phyloP scores from a whole-genome alignment of 2,329 filamentous ascomycete species.

The Sporothrix inflata region DNA sequence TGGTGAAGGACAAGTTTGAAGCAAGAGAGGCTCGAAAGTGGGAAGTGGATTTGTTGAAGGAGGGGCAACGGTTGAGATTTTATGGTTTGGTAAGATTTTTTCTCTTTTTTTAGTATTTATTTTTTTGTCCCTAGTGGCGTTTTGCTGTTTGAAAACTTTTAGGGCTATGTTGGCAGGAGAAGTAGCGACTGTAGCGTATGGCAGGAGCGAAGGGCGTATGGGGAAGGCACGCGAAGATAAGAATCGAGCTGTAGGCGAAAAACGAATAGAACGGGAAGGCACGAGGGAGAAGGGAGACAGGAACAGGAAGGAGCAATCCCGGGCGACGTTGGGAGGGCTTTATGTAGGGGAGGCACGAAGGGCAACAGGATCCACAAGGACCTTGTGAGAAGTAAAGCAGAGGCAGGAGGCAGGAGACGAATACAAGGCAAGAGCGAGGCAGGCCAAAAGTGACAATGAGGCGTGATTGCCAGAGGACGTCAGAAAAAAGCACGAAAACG shows the following conservation, averaged over 20 bases:
- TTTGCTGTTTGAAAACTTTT: slow-evolving; percentile 24
- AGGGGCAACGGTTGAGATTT: slow-evolving; percentile 33
- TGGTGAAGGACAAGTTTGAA: slow-evolving; percentile 27
- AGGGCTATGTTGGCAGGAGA: slow-evolving; percentile 26
- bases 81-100: slow-evolving; percentile 30
- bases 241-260: slow-evolving; percentile 1
- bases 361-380: slow-evolving; percentile 20
- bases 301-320: slow-evolving; percentile 22
- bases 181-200: slow-evolving; percentile 27
- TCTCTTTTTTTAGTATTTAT: slow-evolving; percentile 30
- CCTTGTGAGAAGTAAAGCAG: neutral
- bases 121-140: slow-evolving; percentile 30
- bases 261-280: slow-evolving; percentile 18
- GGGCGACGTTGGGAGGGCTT: neutral
- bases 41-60: slow-evolving; percentile 32
- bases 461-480: neutral
- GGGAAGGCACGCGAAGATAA: slow-evolving; percentile 25
- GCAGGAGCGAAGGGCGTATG: slow-evolving; percentile 14
- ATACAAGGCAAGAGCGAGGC: neutral
- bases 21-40: slow-evolving; percentile 29
- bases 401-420: neutral
- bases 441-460: neutral
- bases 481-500: neutral
- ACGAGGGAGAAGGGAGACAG: slow-evolving; percentile 11
- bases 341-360: slow-evolving; percentile 13